Base-by-base conservation (phyloP, 2,329 filamentous ascomycete genomes). In the Apiospora koreana region DNA sequence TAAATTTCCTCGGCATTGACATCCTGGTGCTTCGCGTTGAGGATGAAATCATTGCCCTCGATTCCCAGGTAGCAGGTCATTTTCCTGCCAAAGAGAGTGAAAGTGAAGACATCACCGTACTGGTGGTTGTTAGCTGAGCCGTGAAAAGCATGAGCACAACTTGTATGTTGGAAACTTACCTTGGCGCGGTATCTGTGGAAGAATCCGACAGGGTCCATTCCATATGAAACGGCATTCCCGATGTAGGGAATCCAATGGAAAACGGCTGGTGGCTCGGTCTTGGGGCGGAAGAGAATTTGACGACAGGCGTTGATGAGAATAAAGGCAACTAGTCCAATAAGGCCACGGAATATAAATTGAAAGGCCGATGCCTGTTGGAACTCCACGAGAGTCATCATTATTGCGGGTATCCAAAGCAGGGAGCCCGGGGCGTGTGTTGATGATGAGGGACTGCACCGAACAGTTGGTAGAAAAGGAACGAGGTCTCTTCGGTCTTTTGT, bases 191-290 rank as follows among this genome's bases (percentile, higher is more conserved):
- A 90, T 31, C 83, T 76, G 71, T 87, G 86, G 79, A 93, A 93
- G 83, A 93, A 93, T 65, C 83, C 83, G 78, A 87, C 90, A 0
- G 92, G 92, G 73, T 94, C 89, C 73, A 92, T 91, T 74, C 92
- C 92, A 81, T 93, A 94, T 35, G 86, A 85, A 71, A 94, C 83
- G 12, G 92, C 92, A 79, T 88, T 93, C 65, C 92, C 92, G 72
- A 94, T 83, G 73, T 92, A 85, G 1, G 88, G 88, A 23, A 90
- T 74, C 82, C 84, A 88, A 76, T 89, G 87, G 71, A 90, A 89
- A n/a, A 90, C 86, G 7, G 86, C 73, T 0, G 88, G 87, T 79
- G 50, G 86, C 84, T 74, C 85, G 80, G 18, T 87, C 87, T 73
- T 85, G 84, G 75, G 89, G 75, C 65, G 80, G 12, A 72, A 75